Evolutionary conservation across 768 basidiomycete genomes (phyloP).

Genomic region (Kondoa subrosea): DNA sequence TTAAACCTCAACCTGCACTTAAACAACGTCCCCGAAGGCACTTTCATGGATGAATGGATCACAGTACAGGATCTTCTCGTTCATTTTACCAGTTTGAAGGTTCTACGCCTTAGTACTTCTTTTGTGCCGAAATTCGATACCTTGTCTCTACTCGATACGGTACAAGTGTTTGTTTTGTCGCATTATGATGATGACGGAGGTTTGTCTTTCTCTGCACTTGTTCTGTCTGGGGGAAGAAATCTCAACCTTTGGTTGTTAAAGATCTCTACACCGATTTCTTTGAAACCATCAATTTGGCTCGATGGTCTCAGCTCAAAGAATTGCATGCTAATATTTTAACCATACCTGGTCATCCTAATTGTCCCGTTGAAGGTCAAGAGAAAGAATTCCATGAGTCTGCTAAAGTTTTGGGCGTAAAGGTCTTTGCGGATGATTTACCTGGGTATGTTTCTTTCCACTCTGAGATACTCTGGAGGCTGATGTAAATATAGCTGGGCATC

Average conservation of each 20-base stretch:
- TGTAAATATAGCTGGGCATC: no score
- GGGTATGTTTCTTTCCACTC: no score
- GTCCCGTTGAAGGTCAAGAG: no score
- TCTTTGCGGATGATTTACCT: no score
- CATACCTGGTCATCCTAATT: no score
- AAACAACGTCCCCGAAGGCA: neutral
- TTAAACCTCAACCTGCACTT: neutral
- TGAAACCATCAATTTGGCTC: neutral
- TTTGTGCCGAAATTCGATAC: neutral
- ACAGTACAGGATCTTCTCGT: neutral
- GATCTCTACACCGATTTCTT: neutral
- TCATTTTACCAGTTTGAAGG: neutral
- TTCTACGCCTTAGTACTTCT: neutral
- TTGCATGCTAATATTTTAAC: no score
- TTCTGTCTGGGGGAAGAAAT: no score
- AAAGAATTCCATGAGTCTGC: no score
- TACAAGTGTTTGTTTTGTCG: neutral
- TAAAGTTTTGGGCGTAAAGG: no score
- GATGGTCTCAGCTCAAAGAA: neutral
- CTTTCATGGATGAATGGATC: neutral
- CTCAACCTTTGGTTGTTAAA: neutral
- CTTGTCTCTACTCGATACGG: neutral
- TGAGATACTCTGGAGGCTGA: no score
- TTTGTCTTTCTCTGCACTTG: neutral
- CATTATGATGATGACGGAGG: neutral